Base-by-base conservation (phyloP, 345 rosid genomes). In the Theobroma cacao region DNA sequence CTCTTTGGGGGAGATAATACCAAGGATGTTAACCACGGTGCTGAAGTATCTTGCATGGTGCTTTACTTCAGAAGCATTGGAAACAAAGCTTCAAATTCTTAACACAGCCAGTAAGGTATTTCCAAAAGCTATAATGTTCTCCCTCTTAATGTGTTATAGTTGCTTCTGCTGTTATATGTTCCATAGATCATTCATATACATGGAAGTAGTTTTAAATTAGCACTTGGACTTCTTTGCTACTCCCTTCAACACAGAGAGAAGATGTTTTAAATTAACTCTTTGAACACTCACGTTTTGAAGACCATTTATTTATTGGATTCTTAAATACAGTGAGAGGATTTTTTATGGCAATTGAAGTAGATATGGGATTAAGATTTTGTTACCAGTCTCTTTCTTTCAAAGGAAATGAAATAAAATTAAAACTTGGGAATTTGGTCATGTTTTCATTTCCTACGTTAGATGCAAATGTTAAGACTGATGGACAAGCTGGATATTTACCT, bases 1-100 rank as follows among this genome's bases (percentile, higher is more conserved):
- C 82, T 84, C 89, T 59, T 17, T 91, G 84, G 98, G 98, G 74
- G 89, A 85, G 74, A 88, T 80, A 76, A 91, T 96, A 74, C 95
- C 97, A 2, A 90, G 83, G 88, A 94, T 89, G 92, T 64, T 94
- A 79, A 81, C 85, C 79, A 88, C 93, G 48, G 87, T 96, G 73
- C 87, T 95, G 26, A 89, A 89, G 82, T 96, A 94, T 86, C 93
- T 96, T 80, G 97, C 97, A 65, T 87, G 93, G 95, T 88, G 95
- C 83, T 96, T 91, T 81, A 89, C 87, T 79, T 87, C 90, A 79
- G 99, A 96, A 83, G 90, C 93, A 70, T 53, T 83, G 74, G 99
- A 96, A 88, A 86, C 94, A 82, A 94, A 94, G 85, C 93, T 92
- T 83, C 99, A 96, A 88, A 90, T 92, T 85, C 95, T 96, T 53